phyloP scores from a whole-genome alignment of 495 filamentous ascomycete species.

The Usnea hakonensis region DNA sequence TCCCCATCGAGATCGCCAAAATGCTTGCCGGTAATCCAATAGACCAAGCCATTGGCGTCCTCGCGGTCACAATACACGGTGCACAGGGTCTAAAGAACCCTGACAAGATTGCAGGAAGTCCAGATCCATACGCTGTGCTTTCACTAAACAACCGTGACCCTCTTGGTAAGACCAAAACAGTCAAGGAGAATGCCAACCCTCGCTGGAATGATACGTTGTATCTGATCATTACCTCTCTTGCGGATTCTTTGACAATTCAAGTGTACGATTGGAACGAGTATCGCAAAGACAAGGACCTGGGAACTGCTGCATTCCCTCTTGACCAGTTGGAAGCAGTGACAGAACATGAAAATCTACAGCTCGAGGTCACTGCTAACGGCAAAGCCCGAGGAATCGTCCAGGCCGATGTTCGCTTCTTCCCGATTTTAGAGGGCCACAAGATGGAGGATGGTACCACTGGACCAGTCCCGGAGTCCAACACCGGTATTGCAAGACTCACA shows the following conservation, averaged over 20 bases:
- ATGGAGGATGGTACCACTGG: conserved; percentile 68
- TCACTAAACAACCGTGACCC: conserved; percentile 73
- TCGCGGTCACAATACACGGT: conserved; percentile 84
- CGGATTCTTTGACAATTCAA: conserved; percentile 73
- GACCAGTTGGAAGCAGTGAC: conserved; percentile 68
- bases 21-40: conserved; percentile 93
- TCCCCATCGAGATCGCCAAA: conserved; percentile 97
- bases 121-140: conserved; percentile 86
- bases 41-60: conserved; percentile 90
- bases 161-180: conserved; percentile 80
- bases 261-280: conserved; percentile 92
- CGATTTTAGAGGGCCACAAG: conserved; percentile 66
- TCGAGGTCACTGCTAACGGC: conserved; percentile 79
- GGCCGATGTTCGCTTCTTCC: conserved; percentile 89
- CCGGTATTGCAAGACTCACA: conserved; percentile 86
- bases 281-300: conserved; percentile 94
- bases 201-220: conserved; percentile 96
- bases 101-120: conserved; percentile 86
- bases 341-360: conserved; percentile 72
- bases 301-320: conserved; percentile 71
- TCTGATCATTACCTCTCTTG: conserved; percentile 82
- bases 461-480: conserved; percentile 79
- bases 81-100: conserved; percentile 89
- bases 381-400: conserved; percentile 72
- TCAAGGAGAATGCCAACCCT: conserved; percentile 77